Evolutionary conservation across 2,329 filamentous ascomycete genomes (phyloP), one percentile per base, ranked within the genome.

Genomic region (Alternaria gansuensis): DNA sequence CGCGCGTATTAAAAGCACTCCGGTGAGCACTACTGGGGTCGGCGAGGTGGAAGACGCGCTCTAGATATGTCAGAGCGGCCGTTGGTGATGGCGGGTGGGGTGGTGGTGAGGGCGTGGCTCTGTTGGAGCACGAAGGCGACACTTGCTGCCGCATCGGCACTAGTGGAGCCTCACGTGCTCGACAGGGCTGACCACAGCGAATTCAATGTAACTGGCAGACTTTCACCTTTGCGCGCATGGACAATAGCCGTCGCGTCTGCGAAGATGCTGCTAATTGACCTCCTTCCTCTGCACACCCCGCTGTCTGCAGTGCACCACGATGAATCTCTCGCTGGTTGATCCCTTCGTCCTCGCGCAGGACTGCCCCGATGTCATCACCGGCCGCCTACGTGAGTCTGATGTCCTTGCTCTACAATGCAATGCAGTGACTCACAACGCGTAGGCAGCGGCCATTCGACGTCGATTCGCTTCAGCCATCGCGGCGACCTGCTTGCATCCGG

Each of bases 401-500:
- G 26, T 86, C 21, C 31, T 89, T 78, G 85, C 86, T 58, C 87
- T 85, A 67, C 87, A 13, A 48, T 34, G 29, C 24, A 14, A 23
- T 85, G 72, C 39, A 63, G 24, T 58, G 52, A 51, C 68, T 70
- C 46, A 69, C 66, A 54, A 37, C 57, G 23, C 57, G 37, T 56
- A 87, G 84, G 82, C 69, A 86, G 83, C 71, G 87, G 87, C 48
- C 86, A 88, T 77, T 85, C 87, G 48, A 87, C 87, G 34, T 88
- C 85, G 71, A 81, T 89, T 59, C 92, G 94, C 66, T 99, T 99
- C 84, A 97, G 94, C 74, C 91, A 93, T 74, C 91, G 89, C 74
- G 95, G 95, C 78, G 94, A 99, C 79, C 93, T 95, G 70, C 88
- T 99, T 64, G 95, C 95, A 43, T 96, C 93, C 29, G 95, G 95